Evolutionary conservation across 768 basidiomycete species (phyloP), one percentile per base, ranked within the genome.

Genomic region (Omphalotus guepiniiformis): DNA sequence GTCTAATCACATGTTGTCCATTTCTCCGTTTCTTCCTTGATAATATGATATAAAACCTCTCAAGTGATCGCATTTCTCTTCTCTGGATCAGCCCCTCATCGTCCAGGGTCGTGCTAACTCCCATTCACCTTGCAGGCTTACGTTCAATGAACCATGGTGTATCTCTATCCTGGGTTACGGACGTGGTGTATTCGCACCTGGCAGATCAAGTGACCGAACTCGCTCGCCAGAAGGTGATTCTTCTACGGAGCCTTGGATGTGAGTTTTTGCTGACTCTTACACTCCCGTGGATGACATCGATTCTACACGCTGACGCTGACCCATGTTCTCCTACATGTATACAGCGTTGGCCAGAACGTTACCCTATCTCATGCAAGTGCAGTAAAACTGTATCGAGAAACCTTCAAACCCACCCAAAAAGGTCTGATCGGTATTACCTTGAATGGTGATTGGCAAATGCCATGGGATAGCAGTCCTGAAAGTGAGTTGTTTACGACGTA

Each of bases 361-460:
- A 81, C 88, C 35, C 67, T 88, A 21, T 72, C 88, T 1, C 88
- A 89, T 54, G 87, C 85, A 0, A 59, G 75, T 51, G 82, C 81
- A 16, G 78, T 79, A 38, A 79, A 85, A 58, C 55, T 80, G 11
- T 89, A 88, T 58, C 78, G 83, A 23, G 74, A 80, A 23, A 63
- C 82, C 42, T 89, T 79, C 73, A 81, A 85, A 64, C 53, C 72
- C 3, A 62, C 51, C 1, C 85, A 88, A 60, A 69, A 74, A 8
- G 88, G 85, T 19, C 66, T 73, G 53, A 85, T 89, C 55, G 86
- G 85, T n/a, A 87, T 90, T 58, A 88, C 87, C 0, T 69, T 88
- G 37, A 88, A 88, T 55, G 82, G 85, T 9, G 83, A 86, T 60
- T 87, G 82, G 83, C 71, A 77, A 26, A 78, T 83, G 61, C 86